These are phyloP conservation scores for Diplocarpon rosae DNA, from an alignment of 2,329 filamentous ascomycete genomes.

Conservation along the genomic window DNA sequence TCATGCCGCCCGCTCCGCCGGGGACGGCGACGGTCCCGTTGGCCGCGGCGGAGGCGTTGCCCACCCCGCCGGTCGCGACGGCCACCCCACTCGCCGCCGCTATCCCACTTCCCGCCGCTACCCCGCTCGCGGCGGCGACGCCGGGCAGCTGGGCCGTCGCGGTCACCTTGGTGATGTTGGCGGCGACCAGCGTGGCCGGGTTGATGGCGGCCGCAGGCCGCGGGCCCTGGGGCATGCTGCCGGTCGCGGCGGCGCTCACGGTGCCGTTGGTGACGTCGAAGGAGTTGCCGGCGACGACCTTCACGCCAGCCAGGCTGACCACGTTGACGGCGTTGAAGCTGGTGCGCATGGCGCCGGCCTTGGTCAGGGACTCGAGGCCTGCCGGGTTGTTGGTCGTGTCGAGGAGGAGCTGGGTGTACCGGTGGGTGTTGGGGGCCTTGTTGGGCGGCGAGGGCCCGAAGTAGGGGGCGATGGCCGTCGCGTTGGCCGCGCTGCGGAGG, in stretches of 20 bases:
- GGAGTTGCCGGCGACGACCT: constrained; percentile 15
- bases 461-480: constrained; percentile 18
- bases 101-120: background rate
- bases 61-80: too few species aligned
- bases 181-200: background rate
- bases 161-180: background rate
- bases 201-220: background rate
- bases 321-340: constrained; percentile 17
- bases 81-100: too few species aligned
- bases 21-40: too few species aligned
- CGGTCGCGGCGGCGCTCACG: background rate
- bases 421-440: constrained; percentile 17
- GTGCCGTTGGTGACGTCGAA: constrained; percentile 20
- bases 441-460: constrained; percentile 20
- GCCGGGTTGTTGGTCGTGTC: constrained; percentile 16
- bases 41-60: too few species aligned
- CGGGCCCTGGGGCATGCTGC: background rate
- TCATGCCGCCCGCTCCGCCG: background rate
- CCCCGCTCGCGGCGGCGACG: background rate
- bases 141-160: background rate
- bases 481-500: constrained; percentile 16
- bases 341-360: constrained; percentile 5
- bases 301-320: constrained; percentile 10
- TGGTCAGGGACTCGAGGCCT: constrained; percentile 3
- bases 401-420: constrained; percentile 22